Percentiles rank a stretch among this genome's conserved stretches.
phyloP scores from a whole-genome alignment of 2,329 filamentous ascomycete species.

The Clonostachys chloroleuca region DNA sequence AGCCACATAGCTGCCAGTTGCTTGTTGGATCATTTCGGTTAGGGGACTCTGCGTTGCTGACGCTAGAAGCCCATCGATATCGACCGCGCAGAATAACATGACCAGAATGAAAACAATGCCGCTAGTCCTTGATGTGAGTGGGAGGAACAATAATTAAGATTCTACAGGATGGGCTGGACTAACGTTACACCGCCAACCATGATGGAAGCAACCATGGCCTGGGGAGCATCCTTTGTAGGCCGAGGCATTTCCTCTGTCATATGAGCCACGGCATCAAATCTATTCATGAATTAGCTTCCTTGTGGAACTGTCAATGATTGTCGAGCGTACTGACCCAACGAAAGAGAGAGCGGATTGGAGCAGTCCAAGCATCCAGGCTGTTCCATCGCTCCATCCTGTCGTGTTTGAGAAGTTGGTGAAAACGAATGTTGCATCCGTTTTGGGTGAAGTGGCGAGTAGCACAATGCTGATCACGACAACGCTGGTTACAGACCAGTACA shows the following conservation, averaged over 20 bases:
- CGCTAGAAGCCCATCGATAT: constrained; percentile 23
- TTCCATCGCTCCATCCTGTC: constrained; percentile 38
- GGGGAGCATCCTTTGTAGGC: constrained; percentile 30
- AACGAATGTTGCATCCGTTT: constrained; percentile 31
- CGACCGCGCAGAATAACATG: constrained; percentile 29
- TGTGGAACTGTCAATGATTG: no score
- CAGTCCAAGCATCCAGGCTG: constrained; percentile 41
- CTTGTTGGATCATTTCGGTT: constrained; percentile 36
- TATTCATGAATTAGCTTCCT: no score
- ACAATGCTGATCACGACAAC: constrained; percentile 36
- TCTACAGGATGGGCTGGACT: no score
- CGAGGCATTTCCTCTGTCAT: constrained; percentile 41
- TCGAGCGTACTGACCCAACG: constrained; percentile 10
- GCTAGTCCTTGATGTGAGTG: no score
- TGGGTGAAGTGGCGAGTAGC: constrained; percentile 26
- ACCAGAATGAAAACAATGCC: no score
- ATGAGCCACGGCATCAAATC: constrained; percentile 39
- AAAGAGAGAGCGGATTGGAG: constrained; percentile 29
- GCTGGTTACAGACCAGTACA: constrained; percentile 34
- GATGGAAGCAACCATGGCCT: constrained; percentile 37
- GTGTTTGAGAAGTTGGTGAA: constrained; percentile 37
- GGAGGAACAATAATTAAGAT: no score
- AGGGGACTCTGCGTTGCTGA: constrained; percentile 38
- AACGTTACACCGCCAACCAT: constrained; percentile 18
- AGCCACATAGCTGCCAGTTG: constrained; percentile 28